Conservation (phyloP, 768 basidiomycete species). For the Gloeostereum incarnatum region DNA sequence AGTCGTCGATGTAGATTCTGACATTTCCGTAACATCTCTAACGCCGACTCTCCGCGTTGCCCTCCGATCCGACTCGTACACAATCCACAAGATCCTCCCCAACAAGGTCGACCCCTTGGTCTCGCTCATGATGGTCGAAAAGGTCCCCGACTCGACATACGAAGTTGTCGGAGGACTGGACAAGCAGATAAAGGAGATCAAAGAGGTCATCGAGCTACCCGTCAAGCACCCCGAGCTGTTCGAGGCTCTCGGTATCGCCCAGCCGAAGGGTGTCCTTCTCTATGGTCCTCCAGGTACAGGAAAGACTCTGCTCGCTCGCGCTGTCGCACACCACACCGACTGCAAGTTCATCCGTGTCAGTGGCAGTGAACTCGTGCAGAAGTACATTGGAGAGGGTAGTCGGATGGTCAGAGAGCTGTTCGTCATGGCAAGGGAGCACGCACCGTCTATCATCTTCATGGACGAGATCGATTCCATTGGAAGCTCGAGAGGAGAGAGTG, state of each 20-base stretch:
- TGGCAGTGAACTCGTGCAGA: conserved; percentile 70
- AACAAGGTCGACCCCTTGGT: conserved; percentile 98
- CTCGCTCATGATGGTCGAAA: conserved; percentile 99
- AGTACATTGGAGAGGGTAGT: conserved; percentile 75
- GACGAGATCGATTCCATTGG: conserved; percentile 81
- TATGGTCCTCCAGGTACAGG: conserved; percentile 77
- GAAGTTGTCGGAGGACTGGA: conserved; percentile 99
- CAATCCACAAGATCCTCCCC: conserved; percentile 92
- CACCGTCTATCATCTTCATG: conserved; percentile 80
- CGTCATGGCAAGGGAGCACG: conserved; percentile 78
- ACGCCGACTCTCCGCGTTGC: conserved; percentile 88
- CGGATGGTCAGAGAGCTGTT: conserved; percentile 77
- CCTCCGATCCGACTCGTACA: conserved; percentile 92
- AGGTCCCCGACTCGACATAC: conserved; percentile 98
- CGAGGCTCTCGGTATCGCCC: conserved; percentile 71
- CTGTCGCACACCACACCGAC: conserved; percentile 78
- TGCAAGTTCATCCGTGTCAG: conserved; percentile 75
- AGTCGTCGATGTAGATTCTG: conserved; percentile 92
- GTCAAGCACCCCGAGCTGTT: conserved; percentile 78
- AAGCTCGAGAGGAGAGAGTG: conserved; percentile 51
- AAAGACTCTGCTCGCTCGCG: conserved; percentile 66
- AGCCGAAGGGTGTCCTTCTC: conserved; percentile 70
- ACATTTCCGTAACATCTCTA: conserved; percentile 72
- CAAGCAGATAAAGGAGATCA: conserved; percentile 98
- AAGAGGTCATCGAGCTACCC: conserved; percentile 75